phyloP scores from a whole-genome alignment of 345 rosid genomes.

The Gossypium turneri region DNA sequence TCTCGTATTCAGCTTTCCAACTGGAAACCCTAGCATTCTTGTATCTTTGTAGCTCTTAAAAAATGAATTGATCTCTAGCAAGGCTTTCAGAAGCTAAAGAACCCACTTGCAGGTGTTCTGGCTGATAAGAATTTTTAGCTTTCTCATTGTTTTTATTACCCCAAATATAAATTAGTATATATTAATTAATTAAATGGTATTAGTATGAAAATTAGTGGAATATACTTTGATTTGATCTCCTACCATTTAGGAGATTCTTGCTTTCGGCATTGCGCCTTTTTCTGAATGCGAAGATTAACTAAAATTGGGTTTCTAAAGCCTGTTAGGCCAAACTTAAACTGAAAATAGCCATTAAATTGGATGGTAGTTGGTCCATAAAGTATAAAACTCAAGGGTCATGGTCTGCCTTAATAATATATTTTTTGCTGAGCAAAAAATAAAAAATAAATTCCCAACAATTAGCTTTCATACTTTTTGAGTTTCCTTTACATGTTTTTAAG shows the following conservation, averaged over 20 bases:
- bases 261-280: too few species aligned
- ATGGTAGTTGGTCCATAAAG: not conserved
- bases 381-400: not conserved
- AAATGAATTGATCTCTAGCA: not conserved
- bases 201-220: too few species aligned
- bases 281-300: too few species aligned
- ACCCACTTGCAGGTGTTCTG: not conserved
- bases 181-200: too few species aligned
- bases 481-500: not conserved
- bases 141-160: too few species aligned
- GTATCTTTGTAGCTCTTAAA: not conserved
- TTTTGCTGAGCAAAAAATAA: too few species aligned
- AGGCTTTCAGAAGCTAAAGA: not conserved
- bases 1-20: slow-evolving; percentile 12
- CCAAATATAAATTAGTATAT: too few species aligned
- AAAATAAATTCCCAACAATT: not conserved
- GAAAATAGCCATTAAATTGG: not conserved
- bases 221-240: too few species aligned
- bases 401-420: not conserved
- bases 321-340: too few species aligned
- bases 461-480: not conserved
- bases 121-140: too few species aligned
- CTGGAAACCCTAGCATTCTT: not conserved
- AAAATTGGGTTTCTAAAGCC: too few species aligned
- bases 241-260: too few species aligned